Evolutionary conservation across 345 rosid species (phyloP).

Genomic region (sweet orange (Citrus sinensis)): DNA sequence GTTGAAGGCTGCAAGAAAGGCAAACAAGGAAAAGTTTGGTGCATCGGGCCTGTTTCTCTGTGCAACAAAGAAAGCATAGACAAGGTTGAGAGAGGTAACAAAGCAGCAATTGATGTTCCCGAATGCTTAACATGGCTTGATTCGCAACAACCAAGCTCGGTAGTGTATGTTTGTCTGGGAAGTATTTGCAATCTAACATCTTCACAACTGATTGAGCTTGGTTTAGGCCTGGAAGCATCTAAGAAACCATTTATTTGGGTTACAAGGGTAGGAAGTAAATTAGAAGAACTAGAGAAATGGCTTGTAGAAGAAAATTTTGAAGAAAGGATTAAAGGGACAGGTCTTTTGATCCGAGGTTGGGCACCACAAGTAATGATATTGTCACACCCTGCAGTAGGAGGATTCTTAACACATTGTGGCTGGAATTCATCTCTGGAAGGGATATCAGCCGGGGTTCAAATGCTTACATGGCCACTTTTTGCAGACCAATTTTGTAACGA

Average conservation of each 20-base stretch:
- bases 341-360: conserved; percentile 26
- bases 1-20: not conserved
- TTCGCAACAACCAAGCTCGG: not conserved
- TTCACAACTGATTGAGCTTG: not conserved
- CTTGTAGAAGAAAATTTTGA: not conserved
- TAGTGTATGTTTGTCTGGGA: not conserved
- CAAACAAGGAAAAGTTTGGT: not conserved
- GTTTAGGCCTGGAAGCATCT: not conserved
- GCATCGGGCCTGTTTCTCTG: not conserved
- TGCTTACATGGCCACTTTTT: conserved; percentile 26
- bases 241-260: not conserved
- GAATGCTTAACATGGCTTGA: not conserved
- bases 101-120: not conserved
- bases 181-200: not conserved
- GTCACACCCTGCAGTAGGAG: conserved; percentile 22
- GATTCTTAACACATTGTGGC: conserved; percentile 30
- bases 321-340: not conserved
- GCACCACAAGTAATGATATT: conserved; percentile 24
- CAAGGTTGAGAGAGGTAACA: not conserved
- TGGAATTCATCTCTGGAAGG: conserved; percentile 18
- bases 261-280: not conserved
- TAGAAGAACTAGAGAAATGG: not conserved
- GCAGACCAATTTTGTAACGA: conserved; percentile 26
- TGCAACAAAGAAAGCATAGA: not conserved
- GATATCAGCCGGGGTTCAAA: conserved; percentile 9